Conservation (phyloP, 768 basidiomycete genomes). For the Lepiota venenata region DNA sequence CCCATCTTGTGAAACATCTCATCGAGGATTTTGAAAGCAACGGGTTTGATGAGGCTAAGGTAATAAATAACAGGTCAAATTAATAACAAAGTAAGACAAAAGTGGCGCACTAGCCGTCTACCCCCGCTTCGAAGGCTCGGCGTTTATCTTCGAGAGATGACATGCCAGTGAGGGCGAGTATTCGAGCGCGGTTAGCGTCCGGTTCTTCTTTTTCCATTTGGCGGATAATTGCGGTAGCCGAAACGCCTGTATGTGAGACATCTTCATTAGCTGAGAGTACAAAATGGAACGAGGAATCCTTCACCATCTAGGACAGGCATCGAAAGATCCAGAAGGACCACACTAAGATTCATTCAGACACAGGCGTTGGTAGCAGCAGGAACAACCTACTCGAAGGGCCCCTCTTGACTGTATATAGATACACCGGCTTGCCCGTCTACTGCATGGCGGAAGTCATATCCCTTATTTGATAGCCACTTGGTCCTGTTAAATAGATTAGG, state of each 20-base stretch:
- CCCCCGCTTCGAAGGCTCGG: conserved; percentile 87
- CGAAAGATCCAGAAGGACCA: conserved; percentile 84
- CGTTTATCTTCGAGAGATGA: conserved; percentile 92
- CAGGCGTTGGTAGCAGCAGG: not conserved
- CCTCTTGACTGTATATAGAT: conserved; percentile 61
- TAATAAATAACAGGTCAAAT: conserved; percentile 9
- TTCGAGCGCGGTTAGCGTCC: conserved; percentile 39
- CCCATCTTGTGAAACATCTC: conserved; percentile 79
- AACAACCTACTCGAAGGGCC: conserved; percentile 79
- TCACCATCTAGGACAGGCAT: conserved; percentile 93
- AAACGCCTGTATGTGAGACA: conserved; percentile 50
- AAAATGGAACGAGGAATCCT: conserved; percentile 10
- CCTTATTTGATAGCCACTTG: conserved; percentile 71
- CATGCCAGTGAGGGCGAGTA: conserved; percentile 90
- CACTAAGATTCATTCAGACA: conserved; percentile 37
- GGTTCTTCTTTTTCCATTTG: conserved; percentile 54
- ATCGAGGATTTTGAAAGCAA: conserved; percentile 89
- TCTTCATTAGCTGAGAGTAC: not conserved
- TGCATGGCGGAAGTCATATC: conserved; percentile 75
- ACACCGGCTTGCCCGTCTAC: conserved; percentile 87
- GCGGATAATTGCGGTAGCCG: conserved; percentile 82
- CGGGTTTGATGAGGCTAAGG: conserved; percentile 90
- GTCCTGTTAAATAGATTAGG: conserved; percentile 27
- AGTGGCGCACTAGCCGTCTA: conserved; percentile 88
- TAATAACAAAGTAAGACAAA: not conserved